phyloP scores from a whole-genome alignment of 1,284 basidiomycete genomes.

The Rhodotorula sp. region DNA sequence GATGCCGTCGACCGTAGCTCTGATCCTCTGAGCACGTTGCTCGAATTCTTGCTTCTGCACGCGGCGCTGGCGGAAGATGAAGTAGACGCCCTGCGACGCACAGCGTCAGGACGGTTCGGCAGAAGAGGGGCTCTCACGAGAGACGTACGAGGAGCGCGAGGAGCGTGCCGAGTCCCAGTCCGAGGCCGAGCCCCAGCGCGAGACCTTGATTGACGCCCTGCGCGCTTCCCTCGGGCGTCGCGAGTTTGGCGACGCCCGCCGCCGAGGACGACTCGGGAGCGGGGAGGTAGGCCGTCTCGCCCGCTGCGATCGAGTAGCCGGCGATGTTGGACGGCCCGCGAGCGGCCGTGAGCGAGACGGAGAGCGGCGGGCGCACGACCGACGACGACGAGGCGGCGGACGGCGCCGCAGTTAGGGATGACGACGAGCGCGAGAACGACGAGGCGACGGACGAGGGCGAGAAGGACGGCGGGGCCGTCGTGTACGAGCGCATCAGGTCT shows the following conservation, averaged over 20 bases:
- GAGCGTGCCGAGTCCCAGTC: constrained; percentile 14
- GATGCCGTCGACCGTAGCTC: background rate
- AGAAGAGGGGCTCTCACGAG: background rate
- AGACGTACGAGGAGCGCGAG: constrained; percentile 5
- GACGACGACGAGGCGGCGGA: constrained; percentile 1
- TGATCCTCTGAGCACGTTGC: constrained; percentile 10
- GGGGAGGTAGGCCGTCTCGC: background rate
- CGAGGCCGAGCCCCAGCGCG: constrained; percentile 19
- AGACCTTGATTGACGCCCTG: constrained; percentile 1
- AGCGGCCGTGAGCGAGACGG: background rate
- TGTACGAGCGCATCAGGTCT: background rate
- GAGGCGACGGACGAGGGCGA: background rate
- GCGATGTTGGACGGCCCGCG: constrained; percentile 15
- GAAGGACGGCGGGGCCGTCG: background rate
- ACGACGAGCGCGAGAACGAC: background rate
- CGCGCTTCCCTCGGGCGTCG: background rate
- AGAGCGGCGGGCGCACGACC: background rate
- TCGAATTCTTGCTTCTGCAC: constrained; percentile 15
- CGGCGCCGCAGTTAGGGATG: background rate
- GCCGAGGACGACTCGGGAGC: background rate
- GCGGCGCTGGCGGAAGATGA: constrained; percentile 7
- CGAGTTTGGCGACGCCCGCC: background rate
- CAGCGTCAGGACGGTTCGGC: background rate
- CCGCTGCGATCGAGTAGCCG: constrained; percentile 18
- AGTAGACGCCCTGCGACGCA: constrained; percentile 3